Conservation (phyloP, 2,329 filamentous ascomycete species). For the Penicillium crustosum region DNA sequence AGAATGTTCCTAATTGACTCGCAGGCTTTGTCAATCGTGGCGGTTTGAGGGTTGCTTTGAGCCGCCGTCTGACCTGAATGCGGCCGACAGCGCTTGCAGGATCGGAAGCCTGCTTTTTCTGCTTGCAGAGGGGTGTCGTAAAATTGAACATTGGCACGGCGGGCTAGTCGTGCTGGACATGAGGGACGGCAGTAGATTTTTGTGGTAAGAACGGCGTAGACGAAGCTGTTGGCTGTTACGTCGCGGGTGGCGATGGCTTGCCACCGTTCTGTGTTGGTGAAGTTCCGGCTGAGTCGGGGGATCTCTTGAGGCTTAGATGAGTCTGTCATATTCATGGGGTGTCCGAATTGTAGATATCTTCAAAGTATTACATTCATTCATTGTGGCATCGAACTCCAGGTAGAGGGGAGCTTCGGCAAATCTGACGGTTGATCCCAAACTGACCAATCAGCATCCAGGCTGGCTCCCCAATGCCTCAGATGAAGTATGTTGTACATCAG, state of each 20-base stretch:
- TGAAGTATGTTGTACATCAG: neutral
- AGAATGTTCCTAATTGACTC: conserved; percentile 31
- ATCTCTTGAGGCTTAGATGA: conserved; percentile 17
- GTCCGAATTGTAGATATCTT: neutral
- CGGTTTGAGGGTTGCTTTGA: conserved; percentile 34
- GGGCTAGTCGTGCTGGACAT: conserved; percentile 58
- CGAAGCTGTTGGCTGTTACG: conserved; percentile 48
- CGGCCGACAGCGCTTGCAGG: conserved; percentile 59
- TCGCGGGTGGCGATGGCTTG: conserved; percentile 49
- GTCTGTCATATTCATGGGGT: neutral
- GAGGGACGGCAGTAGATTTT: conserved; percentile 58
- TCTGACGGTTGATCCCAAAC: conserved; percentile 10
- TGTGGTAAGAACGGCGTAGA: conserved; percentile 59
- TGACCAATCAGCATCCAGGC: conserved; percentile 11
- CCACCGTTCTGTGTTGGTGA: conserved; percentile 40
- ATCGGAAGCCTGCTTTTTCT: conserved; percentile 51
- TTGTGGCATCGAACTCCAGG: neutral
- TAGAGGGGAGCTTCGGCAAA: neutral
- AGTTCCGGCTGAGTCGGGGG: conserved; percentile 21
- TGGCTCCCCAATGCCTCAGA: neutral
- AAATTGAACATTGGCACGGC: conserved; percentile 57
- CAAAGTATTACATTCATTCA: no score
- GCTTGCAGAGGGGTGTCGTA: conserved; percentile 51
- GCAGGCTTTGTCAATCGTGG: conserved; percentile 34
- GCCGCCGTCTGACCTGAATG: conserved; percentile 24